These are phyloP conservation scores for Trichoderma sp. DNA, from an alignment of 2,329 filamentous ascomycete species.

Conservation along the genomic window DNA sequence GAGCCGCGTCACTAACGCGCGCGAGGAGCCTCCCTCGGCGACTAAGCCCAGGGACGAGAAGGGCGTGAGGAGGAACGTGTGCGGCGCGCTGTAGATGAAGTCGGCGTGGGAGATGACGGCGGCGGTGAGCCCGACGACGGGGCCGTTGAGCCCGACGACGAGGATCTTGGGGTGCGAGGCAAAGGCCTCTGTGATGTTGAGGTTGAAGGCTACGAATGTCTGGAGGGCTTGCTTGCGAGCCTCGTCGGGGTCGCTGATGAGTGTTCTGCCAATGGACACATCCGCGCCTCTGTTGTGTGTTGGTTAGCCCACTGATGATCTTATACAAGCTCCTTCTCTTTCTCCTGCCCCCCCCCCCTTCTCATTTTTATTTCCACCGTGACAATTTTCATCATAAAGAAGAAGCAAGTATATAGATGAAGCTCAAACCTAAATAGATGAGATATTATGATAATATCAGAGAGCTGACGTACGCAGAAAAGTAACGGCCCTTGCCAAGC, in stretches of 20 bases:
- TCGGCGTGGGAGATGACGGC: constrained; percentile 80
- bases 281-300: constrained; percentile 66
- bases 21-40: constrained; percentile 77
- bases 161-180: constrained; percentile 94
- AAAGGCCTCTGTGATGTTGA: constrained; percentile 86
- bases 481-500: constrained; percentile 76
- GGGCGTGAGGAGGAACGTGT: constrained; percentile 83
- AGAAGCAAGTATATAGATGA: background rate
- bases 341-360: too few relatives aligned
- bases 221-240: constrained; percentile 57
- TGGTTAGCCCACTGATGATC: background rate
- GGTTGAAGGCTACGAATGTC: constrained; percentile 77
- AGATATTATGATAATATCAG: background rate
- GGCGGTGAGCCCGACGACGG: constrained; percentile 82
- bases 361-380: background rate
- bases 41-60: constrained; percentile 89
- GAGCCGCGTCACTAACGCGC: constrained; percentile 74
- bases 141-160: constrained; percentile 86
- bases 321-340: too few relatives aligned
- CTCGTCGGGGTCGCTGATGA: constrained; percentile 38
- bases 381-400: background rate
- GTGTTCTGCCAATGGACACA: constrained; percentile 54
- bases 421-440: background rate
- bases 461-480: constrained; percentile 73
- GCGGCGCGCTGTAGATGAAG: constrained; percentile 84